Percentiles rank a stretch among this genome's conserved stretches.
These are phyloP conservation scores for Claviceps sp. DNA, from an alignment of 2,329 filamentous ascomycete species.

Conservation along the genomic window DNA sequence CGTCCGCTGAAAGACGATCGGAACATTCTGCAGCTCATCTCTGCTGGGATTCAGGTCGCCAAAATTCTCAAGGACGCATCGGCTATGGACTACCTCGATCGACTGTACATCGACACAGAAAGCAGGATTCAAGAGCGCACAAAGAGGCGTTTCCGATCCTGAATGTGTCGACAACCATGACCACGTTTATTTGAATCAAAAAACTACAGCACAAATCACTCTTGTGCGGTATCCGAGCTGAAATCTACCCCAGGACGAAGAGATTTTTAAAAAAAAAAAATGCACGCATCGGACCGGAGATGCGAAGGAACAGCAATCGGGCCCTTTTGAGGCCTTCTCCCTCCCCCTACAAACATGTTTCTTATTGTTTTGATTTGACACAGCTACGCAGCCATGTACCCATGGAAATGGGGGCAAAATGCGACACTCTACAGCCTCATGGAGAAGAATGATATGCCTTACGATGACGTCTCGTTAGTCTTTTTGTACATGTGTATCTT, in stretches of 20 bases:
- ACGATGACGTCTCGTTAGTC: conserved; percentile 6
- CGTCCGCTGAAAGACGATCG: conserved; percentile 77
- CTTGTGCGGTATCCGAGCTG: not conserved
- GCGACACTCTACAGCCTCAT: not conserved
- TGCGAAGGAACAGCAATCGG: not conserved
- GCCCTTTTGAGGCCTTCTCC: not conserved
- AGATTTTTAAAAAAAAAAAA: not conserved
- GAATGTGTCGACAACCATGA: not conserved
- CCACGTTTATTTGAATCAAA: conserved; percentile 9
- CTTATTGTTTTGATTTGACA: not conserved
- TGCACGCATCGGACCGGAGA: not conserved
- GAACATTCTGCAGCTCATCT: conserved; percentile 78
- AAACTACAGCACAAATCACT: not conserved
- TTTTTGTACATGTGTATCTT: not conserved
- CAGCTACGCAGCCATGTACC: not conserved
- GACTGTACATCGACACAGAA: conserved; percentile 71
- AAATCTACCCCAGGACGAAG: not conserved
- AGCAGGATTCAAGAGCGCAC: conserved; percentile 59
- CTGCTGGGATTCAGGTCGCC: conserved; percentile 73
- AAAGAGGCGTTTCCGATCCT: conserved; percentile 20
- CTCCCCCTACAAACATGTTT: not conserved
- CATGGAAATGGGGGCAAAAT: not conserved
- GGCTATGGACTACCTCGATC: conserved; percentile 72
- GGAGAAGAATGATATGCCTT: conserved; percentile 1
- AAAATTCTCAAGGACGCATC: conserved; percentile 75